phyloP scores from a whole-genome alignment of 2,329 filamentous ascomycete species.

The Gremmenia infestans region DNA sequence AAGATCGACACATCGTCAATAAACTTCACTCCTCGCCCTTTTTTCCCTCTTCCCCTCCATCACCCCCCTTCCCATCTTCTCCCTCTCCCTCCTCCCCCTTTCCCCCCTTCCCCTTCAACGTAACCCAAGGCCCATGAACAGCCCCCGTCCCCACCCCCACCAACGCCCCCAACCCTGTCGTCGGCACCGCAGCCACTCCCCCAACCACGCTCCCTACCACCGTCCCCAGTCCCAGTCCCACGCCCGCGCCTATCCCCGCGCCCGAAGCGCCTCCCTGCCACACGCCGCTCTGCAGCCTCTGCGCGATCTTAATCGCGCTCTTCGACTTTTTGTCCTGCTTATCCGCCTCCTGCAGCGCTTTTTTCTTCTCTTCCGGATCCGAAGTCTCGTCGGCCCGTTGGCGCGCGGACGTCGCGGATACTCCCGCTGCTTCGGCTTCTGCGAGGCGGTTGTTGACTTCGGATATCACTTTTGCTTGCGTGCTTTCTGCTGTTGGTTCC shows the following conservation, averaged over 20 bases:
- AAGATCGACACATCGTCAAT: neutral
- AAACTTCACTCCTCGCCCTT: neutral
- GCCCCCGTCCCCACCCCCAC: no score
- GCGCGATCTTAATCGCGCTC: slow-evolving; percentile 66
- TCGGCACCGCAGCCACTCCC: no score
- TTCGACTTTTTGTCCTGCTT: slow-evolving; percentile 17
- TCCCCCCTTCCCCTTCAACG: neutral
- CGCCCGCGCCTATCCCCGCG: no score
- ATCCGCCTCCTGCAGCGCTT: slow-evolving; percentile 13
- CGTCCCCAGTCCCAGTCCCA: no score
- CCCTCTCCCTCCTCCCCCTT: slow-evolving; percentile 2
- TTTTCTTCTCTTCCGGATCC: slow-evolving; percentile 14
- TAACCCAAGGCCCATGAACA: no score
- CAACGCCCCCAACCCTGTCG: no score
- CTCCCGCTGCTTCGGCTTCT: slow-evolving; percentile 9
- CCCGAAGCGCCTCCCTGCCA: slow-evolving; percentile 24
- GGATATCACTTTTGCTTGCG: slow-evolving; percentile 16
- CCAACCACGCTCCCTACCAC: no score
- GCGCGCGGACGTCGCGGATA: slow-evolving; percentile 6
- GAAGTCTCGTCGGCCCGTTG: slow-evolving; percentile 5
- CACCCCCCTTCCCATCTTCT: slow-evolving; percentile 2
- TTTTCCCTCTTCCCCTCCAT: slow-evolving; percentile 3
- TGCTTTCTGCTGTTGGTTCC: slow-evolving; percentile 1
- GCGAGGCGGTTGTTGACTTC: slow-evolving; percentile 12
- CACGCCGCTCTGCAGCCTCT: slow-evolving; percentile 30